These are phyloP conservation scores for Botryotinia globosa DNA, from an alignment of 2,329 filamentous ascomycete genomes.

Conservation along the genomic window DNA sequence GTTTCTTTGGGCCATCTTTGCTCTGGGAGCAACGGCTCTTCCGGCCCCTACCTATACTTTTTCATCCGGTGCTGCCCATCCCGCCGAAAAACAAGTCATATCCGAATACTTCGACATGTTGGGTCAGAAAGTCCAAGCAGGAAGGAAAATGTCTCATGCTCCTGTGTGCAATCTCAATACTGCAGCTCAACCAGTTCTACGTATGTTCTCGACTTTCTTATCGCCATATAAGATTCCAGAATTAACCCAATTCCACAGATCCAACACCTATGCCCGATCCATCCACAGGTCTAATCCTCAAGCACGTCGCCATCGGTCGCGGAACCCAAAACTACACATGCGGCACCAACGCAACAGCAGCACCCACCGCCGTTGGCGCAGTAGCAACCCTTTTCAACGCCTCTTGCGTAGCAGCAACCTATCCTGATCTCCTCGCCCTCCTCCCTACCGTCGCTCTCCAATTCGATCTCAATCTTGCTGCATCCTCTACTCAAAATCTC, in stretches of 20 bases:
- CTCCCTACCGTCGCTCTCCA: constrained; percentile 67
- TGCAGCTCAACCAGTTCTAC: constrained; percentile 50
- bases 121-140: constrained; percentile 52
- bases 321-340: constrained; percentile 96
- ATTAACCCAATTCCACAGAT: constrained; percentile 41
- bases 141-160: constrained; percentile 43
- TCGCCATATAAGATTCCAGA: background rate
- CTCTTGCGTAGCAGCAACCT: constrained; percentile 70
- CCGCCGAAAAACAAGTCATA: constrained; percentile 42
- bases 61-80: constrained; percentile 26
- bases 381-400: constrained; percentile 84
- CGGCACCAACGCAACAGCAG: constrained; percentile 56
- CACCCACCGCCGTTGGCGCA: constrained; percentile 68
- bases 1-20: constrained; percentile 44
- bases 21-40: constrained; percentile 47
- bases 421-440: constrained; percentile 61
- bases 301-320: constrained; percentile 80
- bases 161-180: constrained; percentile 55
- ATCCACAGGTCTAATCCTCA: constrained; percentile 58
- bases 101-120: constrained; percentile 61
- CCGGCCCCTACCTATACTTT: constrained; percentile 34
- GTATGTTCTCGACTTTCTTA: constrained; percentile 39
- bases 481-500: constrained; percentile 18
- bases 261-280: constrained; percentile 60
- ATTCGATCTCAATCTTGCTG: constrained; percentile 53